A percentile compares a stretch with the other conserved stretches of the same genome.
These are phyloP conservation scores for Lichtheimia ramosa DNA, from an alignment of 371 early-diverging fungal genomes.

Conservation along the genomic window DNA sequence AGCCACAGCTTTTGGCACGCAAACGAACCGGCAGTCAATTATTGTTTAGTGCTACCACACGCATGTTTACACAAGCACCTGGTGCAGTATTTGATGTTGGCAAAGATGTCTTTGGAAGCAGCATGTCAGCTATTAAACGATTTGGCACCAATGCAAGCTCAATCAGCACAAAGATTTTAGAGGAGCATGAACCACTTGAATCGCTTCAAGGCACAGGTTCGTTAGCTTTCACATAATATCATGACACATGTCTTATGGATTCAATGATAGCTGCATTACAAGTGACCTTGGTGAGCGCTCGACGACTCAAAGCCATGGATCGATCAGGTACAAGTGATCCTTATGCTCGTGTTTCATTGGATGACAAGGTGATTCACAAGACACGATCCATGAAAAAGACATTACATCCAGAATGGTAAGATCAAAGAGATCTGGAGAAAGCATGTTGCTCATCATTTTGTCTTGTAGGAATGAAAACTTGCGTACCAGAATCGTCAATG, in stretches of 20 bases:
- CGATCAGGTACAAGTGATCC: conserved; percentile 64
- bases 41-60: conserved; percentile 39
- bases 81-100: conserved; percentile 30
- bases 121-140: conserved; percentile 17
- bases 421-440: no score
- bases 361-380: conserved; percentile 67
- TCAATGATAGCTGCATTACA: conserved; percentile 29
- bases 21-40: conserved; percentile 29
- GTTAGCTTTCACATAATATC: no score
- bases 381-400: conserved; percentile 81
- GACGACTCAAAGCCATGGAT: conserved; percentile 60
- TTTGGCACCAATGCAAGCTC: conserved; percentile 4
- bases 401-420: conserved; percentile 65
- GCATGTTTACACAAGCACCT: conserved; percentile 39
- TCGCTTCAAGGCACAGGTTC: no score
- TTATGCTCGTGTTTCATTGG: conserved; percentile 54
- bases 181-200: no score
- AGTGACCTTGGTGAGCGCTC: conserved; percentile 52
- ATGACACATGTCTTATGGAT: no score
- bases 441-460: background rate
- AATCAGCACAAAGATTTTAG: background rate
- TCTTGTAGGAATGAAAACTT: conserved; percentile 25
- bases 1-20: conserved; percentile 45
- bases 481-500: conserved; percentile 24
- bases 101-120: conserved; percentile 24